Percentiles rank a stretch among this genome's conserved stretches.
These are phyloP conservation scores for Stephania cephalantha DNA, from an alignment of 164 flowering plant species.

Conservation along the genomic window DNA sequence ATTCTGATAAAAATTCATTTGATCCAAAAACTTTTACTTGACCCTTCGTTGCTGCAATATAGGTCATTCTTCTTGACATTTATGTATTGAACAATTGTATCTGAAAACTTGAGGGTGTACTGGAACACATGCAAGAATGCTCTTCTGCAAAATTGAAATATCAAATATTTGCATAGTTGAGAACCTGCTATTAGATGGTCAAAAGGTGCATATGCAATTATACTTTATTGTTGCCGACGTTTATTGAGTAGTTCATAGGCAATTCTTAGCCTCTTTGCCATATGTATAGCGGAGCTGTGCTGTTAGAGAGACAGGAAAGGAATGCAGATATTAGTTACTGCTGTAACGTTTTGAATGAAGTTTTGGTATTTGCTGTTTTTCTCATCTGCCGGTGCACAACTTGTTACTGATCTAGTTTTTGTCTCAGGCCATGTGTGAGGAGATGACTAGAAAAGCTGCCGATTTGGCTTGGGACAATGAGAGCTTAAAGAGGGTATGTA, in stretches of 20 bases:
- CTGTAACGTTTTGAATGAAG: not conserved
- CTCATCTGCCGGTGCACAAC: not conserved
- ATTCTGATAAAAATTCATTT: too few species aligned
- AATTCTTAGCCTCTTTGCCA: not conserved
- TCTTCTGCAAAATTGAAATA: not conserved
- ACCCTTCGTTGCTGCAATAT: not conserved
- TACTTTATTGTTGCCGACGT: not conserved
- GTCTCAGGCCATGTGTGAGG: conserved; percentile 66
- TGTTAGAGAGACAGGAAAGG: not conserved
- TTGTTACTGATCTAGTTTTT: not conserved
- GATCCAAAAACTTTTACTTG: not conserved
- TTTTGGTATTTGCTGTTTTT: not conserved
- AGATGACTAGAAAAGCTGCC: conserved; percentile 60
- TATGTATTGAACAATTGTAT: too few species aligned
- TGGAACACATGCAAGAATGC: not conserved
- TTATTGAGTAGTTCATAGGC: not conserved
- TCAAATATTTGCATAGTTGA: not conserved
- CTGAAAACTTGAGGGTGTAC: not conserved
- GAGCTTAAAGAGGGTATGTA: conserved; percentile 56
- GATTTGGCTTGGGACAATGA: conserved; percentile 59
- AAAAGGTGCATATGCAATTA: not conserved
- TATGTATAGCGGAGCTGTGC: too few species aligned
- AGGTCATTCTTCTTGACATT: not conserved
- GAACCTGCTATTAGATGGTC: not conserved
- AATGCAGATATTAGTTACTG: not conserved